Conservation (phyloP, 2,329 filamentous ascomycete genomes). For the Pseudogymnoascus sp. region DNA sequence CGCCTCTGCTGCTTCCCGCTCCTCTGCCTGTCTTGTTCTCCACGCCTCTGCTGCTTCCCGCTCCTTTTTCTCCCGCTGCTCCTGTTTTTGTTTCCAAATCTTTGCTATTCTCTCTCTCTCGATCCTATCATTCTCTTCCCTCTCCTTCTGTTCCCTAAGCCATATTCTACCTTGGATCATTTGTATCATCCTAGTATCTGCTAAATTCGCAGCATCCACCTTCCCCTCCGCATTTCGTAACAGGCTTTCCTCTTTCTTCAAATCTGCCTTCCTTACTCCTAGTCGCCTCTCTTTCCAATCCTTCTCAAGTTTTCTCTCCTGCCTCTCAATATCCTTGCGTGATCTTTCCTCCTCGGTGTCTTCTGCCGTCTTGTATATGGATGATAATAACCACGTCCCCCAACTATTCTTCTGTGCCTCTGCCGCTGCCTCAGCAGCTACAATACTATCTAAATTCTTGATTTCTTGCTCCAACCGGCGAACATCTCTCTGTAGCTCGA, state of each 20-base stretch:
- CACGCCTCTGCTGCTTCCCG: constrained; percentile 12
- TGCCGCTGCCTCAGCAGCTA: constrained; percentile 22
- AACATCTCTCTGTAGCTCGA: constrained; percentile 18
- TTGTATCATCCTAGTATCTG: constrained; percentile 13
- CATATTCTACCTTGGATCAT: constrained; percentile 11
- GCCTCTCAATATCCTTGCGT: constrained; percentile 25
- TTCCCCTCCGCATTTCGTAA: constrained; percentile 10
- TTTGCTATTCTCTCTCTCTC: constrained; percentile 12
- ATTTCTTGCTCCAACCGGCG: constrained; percentile 24
- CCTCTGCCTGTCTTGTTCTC: constrained; percentile 14
- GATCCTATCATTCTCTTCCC: constrained; percentile 6
- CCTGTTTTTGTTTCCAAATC: constrained; percentile 13
- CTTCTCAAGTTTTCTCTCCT: constrained; percentile 27
- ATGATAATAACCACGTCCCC: constrained; percentile 25
- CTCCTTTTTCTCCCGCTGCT: constrained; percentile 12
- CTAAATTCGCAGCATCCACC: constrained; percentile 12
- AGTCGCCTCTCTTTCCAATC: constrained; percentile 28
- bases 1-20: constrained; percentile 12
- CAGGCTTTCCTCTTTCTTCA: constrained; percentile 14
- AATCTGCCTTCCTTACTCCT: constrained; percentile 14
- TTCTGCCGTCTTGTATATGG: constrained; percentile 22
- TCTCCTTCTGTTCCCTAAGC: constrained; percentile 10
- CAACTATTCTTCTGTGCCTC: constrained; percentile 28
- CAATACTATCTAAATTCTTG: constrained; percentile 21
- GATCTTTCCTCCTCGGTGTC: constrained; percentile 28